A percentile compares a stretch with the other conserved stretches of the same genome.
These are phyloP conservation scores for Cubamyces sp. DNA, from an alignment of 768 basidiomycete genomes.

Conservation along the genomic window DNA sequence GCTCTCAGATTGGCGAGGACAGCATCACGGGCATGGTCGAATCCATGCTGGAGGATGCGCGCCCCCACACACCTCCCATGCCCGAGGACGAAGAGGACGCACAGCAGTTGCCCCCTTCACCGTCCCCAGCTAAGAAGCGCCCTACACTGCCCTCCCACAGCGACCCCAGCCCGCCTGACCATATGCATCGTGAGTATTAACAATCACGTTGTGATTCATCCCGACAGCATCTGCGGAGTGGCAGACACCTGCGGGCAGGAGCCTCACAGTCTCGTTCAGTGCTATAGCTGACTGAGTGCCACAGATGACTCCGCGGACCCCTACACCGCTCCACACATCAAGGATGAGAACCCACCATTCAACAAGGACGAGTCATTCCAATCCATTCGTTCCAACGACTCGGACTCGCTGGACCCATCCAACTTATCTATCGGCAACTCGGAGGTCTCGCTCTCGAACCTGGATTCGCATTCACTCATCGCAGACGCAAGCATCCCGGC, in stretches of 20 bases:
- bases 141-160: neutral
- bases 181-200: conserved; percentile 8
- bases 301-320: conserved; percentile 27
- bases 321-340: conserved; percentile 28
- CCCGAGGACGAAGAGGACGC: conserved; percentile 45
- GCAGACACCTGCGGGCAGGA: no score
- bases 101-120: conserved; percentile 52
- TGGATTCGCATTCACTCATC: conserved; percentile 33
- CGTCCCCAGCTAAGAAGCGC: conserved; percentile 44
- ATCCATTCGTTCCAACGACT: conserved; percentile 25
- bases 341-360: conserved; percentile 32
- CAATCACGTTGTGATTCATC: no score
- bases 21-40: conserved; percentile 76
- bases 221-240: no score
- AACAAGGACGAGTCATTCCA: conserved; percentile 33
- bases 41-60: conserved; percentile 59
- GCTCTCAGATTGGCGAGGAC: conserved; percentile 49
- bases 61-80: conserved; percentile 47
- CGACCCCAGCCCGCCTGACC: neutral
- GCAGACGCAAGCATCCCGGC: conserved; percentile 7
- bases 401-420: conserved; percentile 26
- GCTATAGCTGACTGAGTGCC: neutral
- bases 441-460: conserved; percentile 40
- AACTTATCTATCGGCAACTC: conserved; percentile 39
- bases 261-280: neutral